Evolutionary conservation across 2,329 filamentous ascomycete genomes (phyloP).

Genomic region (Byssochlamys sp.): DNA sequence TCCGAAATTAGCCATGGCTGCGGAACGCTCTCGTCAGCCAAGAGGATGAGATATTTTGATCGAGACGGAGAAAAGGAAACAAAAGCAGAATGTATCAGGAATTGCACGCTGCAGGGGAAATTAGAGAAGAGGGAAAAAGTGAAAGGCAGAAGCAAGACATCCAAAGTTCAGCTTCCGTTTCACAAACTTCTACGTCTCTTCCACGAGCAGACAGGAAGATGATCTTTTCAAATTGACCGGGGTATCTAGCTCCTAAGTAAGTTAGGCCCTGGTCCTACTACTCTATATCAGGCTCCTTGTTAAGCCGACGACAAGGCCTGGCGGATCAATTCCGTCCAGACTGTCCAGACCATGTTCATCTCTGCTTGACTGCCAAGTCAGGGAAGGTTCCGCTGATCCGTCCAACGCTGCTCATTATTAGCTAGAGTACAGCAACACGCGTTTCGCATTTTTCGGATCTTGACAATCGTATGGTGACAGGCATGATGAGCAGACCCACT

Average conservation of each 20-base stretch:
- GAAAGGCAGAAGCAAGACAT: neutral
- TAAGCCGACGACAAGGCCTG: neutral
- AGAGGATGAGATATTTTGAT: neutral
- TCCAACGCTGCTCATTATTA: neutral
- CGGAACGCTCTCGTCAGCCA: neutral
- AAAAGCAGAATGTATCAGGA: slow-evolving; percentile 2
- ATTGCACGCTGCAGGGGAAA: neutral
- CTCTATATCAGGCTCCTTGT: neutral
- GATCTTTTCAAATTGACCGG: neutral
- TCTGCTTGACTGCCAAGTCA: neutral
- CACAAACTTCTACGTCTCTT: neutral
- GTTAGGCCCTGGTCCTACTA: neutral
- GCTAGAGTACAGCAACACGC: neutral
- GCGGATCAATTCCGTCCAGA: neutral
- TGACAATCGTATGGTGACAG: neutral
- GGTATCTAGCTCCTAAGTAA: neutral
- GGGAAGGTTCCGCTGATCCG: neutral
- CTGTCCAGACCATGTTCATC: neutral
- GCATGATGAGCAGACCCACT: neutral
- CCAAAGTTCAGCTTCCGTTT: neutral
- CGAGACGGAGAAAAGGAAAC: neutral
- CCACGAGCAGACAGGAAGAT: neutral
- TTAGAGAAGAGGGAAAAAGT: slow-evolving; percentile 1
- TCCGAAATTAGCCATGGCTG: slow-evolving; percentile 20
- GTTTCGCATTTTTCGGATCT: neutral